These are phyloP conservation scores for Porcisia hertigi DNA, from an alignment of 208 protist genomes.

Conservation along the genomic window DNA sequence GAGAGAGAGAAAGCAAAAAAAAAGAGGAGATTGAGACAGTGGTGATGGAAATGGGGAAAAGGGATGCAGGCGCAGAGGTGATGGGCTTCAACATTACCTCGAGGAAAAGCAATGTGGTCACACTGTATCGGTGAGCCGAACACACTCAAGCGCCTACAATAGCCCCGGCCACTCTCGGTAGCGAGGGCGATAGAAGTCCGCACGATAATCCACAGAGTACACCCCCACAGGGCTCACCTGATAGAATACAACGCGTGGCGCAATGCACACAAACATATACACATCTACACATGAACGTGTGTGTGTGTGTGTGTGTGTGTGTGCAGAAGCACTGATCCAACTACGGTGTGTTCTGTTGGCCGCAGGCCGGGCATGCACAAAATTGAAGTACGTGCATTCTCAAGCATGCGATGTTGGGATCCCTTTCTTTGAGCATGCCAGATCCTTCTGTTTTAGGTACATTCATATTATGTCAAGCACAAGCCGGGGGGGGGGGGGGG, in stretches of 20 bases:
- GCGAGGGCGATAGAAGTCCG: background rate
- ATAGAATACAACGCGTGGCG: background rate
- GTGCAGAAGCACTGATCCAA: background rate
- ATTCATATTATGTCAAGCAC: background rate
- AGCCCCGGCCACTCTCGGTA: background rate
- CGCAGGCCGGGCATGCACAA: too few relatives aligned
- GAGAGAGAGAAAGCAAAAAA: background rate
- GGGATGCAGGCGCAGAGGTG: background rate
- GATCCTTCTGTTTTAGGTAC: background rate
- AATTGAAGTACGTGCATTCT: too few relatives aligned
- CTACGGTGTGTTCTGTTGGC: background rate
- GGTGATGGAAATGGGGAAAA: background rate
- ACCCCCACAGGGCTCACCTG: background rate
- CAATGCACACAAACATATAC: background rate
- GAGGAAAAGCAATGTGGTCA: too few relatives aligned
- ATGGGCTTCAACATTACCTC: background rate
- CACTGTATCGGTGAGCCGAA: background rate
- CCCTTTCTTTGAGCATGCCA: background rate
- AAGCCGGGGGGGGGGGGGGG: background rate
- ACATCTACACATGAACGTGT: background rate
- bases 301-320: too few relatives aligned
- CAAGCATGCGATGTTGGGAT: too few relatives aligned
- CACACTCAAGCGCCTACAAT: background rate
- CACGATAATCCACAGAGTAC: background rate
- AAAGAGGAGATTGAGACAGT: background rate